A percentile compares a stretch with the other conserved stretches of the same genome.
phyloP scores from a whole-genome alignment of 805 yeast genomes.

The Starmerella bombi region DNA sequence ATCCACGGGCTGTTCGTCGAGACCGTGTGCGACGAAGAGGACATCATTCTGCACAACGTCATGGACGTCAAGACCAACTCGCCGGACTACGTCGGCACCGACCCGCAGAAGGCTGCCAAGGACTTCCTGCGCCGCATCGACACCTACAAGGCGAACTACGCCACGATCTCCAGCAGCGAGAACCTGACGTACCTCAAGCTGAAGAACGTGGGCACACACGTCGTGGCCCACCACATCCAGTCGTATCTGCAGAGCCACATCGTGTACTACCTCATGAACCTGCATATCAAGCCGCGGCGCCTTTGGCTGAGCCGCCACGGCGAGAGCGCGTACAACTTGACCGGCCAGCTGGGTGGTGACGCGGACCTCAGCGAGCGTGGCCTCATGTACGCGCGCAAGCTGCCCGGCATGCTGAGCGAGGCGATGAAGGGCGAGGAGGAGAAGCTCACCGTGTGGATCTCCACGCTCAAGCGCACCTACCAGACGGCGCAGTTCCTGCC shows the following conservation, averaged over 20 bases:
- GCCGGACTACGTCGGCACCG: constrained; percentile 62
- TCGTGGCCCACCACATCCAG: constrained; percentile 74
- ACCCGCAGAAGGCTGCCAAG: constrained; percentile 54
- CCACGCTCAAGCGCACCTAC: constrained; percentile 80
- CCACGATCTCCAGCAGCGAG: constrained; percentile 47
- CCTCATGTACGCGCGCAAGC: constrained; percentile 61
- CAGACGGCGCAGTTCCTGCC: constrained; percentile 79
- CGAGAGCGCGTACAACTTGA: constrained; percentile 79
- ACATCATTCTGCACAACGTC: constrained; percentile 63
- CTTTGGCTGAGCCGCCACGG: constrained; percentile 96
- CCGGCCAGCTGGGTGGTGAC: constrained; percentile 94
- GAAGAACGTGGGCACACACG: constrained; percentile 76
- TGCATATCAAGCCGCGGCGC: constrained; percentile 81
- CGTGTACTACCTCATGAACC: constrained; percentile 89
- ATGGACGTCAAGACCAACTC: constrained; percentile 75
- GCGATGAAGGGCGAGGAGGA: constrained; percentile 34
- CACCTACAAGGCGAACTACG: constrained; percentile 60
- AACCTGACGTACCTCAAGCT: constrained; percentile 68
- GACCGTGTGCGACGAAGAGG: constrained; percentile 76
- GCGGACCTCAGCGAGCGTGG: constrained; percentile 77
- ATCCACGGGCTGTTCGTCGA: constrained; percentile 89
- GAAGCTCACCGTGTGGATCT: constrained; percentile 85
- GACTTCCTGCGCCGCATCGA: constrained; percentile 66
- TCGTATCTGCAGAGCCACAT: constrained; percentile 83
- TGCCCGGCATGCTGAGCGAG: constrained; percentile 61